Percentiles rank a stretch among this genome's conserved stretches.
Evolutionary conservation across 106 monocot genomes (phyloP).

Genomic region (Apostasia shenzhenica): DNA sequence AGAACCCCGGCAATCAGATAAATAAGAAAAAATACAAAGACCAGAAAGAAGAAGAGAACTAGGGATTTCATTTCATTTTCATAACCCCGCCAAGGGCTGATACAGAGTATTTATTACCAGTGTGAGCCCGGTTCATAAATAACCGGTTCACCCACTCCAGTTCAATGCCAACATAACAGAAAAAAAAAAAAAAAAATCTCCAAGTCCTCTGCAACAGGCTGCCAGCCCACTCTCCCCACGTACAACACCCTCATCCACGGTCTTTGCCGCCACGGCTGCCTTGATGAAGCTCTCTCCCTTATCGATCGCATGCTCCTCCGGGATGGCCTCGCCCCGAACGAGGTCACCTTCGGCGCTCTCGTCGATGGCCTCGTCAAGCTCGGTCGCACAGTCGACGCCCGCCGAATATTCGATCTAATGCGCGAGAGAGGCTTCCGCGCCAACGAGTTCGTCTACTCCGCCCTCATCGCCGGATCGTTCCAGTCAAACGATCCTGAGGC

Average conservation of each 20-base stretch:
- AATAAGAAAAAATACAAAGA: too few species aligned
- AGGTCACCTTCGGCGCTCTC: constrained; percentile 67
- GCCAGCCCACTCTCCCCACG: constrained; percentile 59
- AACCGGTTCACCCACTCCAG: too few species aligned
- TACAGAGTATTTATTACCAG: too few species aligned
- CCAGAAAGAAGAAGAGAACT: too few species aligned
- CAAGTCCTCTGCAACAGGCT: not conserved
- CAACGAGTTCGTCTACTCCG: constrained; percentile 72
- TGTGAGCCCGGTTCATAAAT: too few species aligned
- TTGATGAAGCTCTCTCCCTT: constrained; percentile 40
- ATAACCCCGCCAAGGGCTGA: too few species aligned
- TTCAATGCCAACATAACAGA: too few species aligned
- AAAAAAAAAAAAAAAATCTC: too few species aligned
- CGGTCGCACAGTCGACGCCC: constrained; percentile 41
- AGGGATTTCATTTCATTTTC: too few species aligned
- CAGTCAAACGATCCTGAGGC: constrained; percentile 25
- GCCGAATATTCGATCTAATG: constrained; percentile 40
- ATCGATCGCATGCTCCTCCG: constrained; percentile 47
- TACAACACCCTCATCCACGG: constrained; percentile 86
- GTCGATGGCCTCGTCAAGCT: constrained; percentile 54
- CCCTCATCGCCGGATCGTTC: constrained; percentile 50
- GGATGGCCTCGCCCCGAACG: constrained; percentile 42
- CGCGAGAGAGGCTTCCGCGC: constrained; percentile 21
- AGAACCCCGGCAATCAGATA: too few species aligned
- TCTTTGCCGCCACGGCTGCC: constrained; percentile 42